Percentiles rank a stretch among this genome's conserved stretches.
These are phyloP conservation scores for Wilcoxina mikolae DNA, from an alignment of 495 filamentous ascomycete species.

Conservation along the genomic window DNA sequence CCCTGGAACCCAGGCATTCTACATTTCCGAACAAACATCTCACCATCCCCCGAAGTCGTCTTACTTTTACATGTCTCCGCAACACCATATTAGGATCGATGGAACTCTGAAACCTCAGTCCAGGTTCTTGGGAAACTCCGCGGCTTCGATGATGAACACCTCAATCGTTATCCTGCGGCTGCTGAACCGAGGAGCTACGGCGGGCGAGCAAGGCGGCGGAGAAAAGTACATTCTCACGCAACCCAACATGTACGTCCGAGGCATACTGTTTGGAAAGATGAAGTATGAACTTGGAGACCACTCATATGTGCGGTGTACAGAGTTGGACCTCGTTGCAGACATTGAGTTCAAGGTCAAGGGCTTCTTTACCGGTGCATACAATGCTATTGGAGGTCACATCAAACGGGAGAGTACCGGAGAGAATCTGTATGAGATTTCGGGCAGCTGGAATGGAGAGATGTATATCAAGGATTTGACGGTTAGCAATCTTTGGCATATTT, in stretches of 20 bases:
- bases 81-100: constrained; percentile 88
- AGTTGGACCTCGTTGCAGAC: constrained; percentile 71
- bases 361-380: constrained; percentile 91
- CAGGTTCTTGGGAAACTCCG: constrained; percentile 92
- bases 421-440: constrained; percentile 73
- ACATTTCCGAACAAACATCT: constrained; percentile 92
- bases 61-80: constrained; percentile 97
- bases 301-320: constrained; percentile 84
- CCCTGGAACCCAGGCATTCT: constrained; percentile 62
- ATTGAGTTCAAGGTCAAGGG: constrained; percentile 99
- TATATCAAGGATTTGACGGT: constrained; percentile 68
- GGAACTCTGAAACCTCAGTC: constrained; percentile 92
- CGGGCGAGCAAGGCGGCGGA: constrained; percentile 42
- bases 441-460: constrained; percentile 92
- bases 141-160: constrained; percentile 96
- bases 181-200: constrained; percentile 43
- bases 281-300: constrained; percentile 98
- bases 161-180: constrained; percentile 67
- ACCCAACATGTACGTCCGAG: constrained; percentile 97
- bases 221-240: constrained; percentile 91
- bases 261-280: constrained; percentile 98
- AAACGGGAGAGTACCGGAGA: constrained; percentile 79
- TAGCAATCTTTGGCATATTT: constrained; percentile 23
- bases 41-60: constrained; percentile 97
- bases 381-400: constrained; percentile 85